Conservation (phyloP, 768 basidiomycete genomes). For the Rhizopogon roseolus region DNA sequence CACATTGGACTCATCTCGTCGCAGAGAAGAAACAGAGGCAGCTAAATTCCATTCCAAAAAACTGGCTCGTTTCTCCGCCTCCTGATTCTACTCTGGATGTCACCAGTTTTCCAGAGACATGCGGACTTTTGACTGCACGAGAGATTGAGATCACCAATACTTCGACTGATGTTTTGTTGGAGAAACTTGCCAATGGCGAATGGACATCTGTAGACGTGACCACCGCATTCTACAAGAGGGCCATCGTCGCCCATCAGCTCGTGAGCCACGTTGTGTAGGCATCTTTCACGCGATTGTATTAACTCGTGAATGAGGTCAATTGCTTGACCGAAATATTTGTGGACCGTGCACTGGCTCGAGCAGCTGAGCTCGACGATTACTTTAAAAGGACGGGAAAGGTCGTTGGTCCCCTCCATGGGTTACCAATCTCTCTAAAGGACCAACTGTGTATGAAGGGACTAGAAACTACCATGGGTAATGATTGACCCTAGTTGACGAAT, state of each 20-base stretch:
- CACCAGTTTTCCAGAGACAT: conserved; percentile 44
- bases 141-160: conserved; percentile 61
- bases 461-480: conserved; percentile 54
- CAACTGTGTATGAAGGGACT: conserved; percentile 64
- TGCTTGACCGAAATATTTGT: conserved; percentile 82
- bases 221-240: conserved; percentile 70
- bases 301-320: conserved; percentile 46
- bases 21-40: conserved; percentile 52
- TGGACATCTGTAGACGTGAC: conserved; percentile 69
- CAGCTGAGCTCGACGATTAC: conserved; percentile 60
- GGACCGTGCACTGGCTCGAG: conserved; percentile 59
- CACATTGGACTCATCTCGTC: conserved; percentile 47
- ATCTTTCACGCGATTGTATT: background rate
- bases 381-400: conserved; percentile 56
- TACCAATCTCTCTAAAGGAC: conserved; percentile 74
- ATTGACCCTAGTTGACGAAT: background rate
- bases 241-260: conserved; percentile 73
- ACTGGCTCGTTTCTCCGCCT: conserved; percentile 54
- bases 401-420: conserved; percentile 69
- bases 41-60: conserved; percentile 50
- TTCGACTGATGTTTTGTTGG: conserved; percentile 39
- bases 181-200: conserved; percentile 45
- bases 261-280: conserved; percentile 30
- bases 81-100: conserved; percentile 46
- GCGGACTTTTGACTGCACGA: conserved; percentile 48